These are phyloP conservation scores for Penstemon newberryi DNA, from an alignment of 257 asterid genomes.

Conservation along the genomic window DNA sequence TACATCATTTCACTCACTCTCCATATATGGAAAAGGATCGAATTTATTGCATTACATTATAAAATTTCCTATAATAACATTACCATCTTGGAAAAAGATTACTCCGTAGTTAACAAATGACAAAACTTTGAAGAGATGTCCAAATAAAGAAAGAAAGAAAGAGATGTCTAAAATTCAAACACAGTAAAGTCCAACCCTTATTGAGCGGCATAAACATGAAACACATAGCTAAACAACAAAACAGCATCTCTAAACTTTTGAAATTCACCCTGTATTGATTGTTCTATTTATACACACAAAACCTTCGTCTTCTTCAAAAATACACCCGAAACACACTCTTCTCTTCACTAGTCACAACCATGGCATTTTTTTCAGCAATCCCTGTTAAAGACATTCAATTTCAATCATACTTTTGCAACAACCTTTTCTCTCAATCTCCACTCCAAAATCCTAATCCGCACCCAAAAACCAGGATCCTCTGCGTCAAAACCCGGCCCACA, in stretches of 20 bases:
- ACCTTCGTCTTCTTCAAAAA: background rate
- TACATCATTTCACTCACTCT: too few relatives aligned
- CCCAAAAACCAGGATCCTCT: constrained; percentile 8
- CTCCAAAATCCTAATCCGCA: constrained; percentile 5
- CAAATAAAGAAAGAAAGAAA: background rate
- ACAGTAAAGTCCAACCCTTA: constrained; percentile 21
- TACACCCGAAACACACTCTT: background rate
- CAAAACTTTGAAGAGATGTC: too few relatives aligned
- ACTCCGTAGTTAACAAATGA: too few relatives aligned
- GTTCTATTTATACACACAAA: background rate
- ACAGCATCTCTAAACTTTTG: constrained; percentile 33
- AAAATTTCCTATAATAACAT: background rate
- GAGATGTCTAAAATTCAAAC: background rate
- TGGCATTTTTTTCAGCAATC: constrained; percentile 44
- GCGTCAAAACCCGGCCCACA: constrained; percentile 35
- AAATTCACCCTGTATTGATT: background rate
- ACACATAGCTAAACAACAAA: constrained; percentile 32
- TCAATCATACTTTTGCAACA: constrained; percentile 22
- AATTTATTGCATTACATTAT: background rate
- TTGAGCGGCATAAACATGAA: constrained; percentile 10
- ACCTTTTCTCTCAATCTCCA: constrained; percentile 3
- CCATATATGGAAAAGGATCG: background rate
- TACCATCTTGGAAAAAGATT: too few relatives aligned
- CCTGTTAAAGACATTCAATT: constrained; percentile 29
- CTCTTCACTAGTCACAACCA: constrained; percentile 18